Percentiles rank a stretch among this genome's conserved stretches.
phyloP scores from a whole-genome alignment of 129 eudicot species.

The Kitagawia praeruptora region DNA sequence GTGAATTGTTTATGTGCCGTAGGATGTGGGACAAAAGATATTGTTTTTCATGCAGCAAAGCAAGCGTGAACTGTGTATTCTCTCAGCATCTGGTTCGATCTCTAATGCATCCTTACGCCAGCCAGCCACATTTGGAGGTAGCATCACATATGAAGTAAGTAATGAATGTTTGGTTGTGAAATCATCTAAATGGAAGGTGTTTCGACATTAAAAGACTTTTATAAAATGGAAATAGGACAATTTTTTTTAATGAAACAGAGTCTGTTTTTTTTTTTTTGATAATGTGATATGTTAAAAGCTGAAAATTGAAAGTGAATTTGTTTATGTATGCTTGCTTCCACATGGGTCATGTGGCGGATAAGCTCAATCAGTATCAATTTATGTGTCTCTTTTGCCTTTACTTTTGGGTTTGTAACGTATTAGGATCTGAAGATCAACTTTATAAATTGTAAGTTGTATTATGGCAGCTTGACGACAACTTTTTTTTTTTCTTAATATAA shows the following conservation, averaged over 20 bases:
- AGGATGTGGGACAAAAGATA: conserved; percentile 73
- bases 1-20: background rate
- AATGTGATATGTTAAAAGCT: background rate
- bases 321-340: background rate
- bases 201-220: background rate
- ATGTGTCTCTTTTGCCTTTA: background rate
- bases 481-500: background rate
- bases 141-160: conserved; percentile 58
- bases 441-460: background rate
- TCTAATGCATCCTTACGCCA: conserved; percentile 66
- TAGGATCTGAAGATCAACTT: background rate
- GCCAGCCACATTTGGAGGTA: conserved; percentile 70
- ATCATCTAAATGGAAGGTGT: background rate
- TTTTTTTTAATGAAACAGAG: background rate
- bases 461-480: background rate
- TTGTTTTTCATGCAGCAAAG: conserved; percentile 66
- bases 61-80: conserved; percentile 62
- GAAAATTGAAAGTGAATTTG: background rate
- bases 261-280: background rate
- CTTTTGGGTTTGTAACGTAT: background rate
- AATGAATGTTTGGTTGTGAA: background rate
- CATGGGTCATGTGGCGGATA: background rate
- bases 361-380: background rate
- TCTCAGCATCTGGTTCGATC: conserved; percentile 83
- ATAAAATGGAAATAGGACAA: background rate